Evolutionary conservation across 495 filamentous ascomycete species (phyloP), one percentile per base, ranked within the genome.

Genomic region (Talaromyces trachyspermus): DNA sequence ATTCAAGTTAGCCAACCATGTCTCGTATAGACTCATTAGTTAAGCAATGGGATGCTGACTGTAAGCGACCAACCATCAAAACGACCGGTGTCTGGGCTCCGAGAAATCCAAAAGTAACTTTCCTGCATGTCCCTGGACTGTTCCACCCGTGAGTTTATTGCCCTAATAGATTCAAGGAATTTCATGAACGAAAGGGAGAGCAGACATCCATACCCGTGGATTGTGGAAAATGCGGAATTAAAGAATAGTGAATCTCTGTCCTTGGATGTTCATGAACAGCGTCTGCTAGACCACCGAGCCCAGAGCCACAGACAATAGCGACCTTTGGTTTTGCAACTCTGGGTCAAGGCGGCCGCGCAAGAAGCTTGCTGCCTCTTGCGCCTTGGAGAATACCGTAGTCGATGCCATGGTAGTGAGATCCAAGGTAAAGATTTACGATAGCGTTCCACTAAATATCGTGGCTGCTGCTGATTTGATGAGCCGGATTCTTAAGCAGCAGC

Each of bases 231-330:
- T 83, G 62, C 17, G 83, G 83, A 47, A 88, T 81, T 22, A 75
- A 62, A 6, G 59, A 54, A 58, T 88, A 89, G 7, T 75, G 66
- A 52, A 78, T 72, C 59, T 85, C 83, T 46, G 67, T 58, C 46
- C 70, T 72, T 24, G 71, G 70, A 20, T 68, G 62, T 36, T 60
- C 49, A 25, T 81, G 54, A n/a, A 88, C 67, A 10, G 74, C 79
- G 26, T 75, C 66, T 38, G 70, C 76, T n/a, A 88, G 71, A 6
- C 79, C 81, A 17, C 83, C 83, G 11, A 89, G 63, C 11, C 85
- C 85, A 44, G 82, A 85, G 15, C 85, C 85, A 59, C 85, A 87
- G 30, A 88, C 76, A 50, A 89, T 84, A 11, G 80, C 85, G 45
- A 87, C 68, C 36, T 65, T 63, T 17, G 84, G 84, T 10, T 63